A percentile compares a stretch with the other conserved stretches of the same genome.
These are phyloP conservation scores for Lumnitzera racemosa DNA, from an alignment of 345 rosid species.

Conservation along the genomic window DNA sequence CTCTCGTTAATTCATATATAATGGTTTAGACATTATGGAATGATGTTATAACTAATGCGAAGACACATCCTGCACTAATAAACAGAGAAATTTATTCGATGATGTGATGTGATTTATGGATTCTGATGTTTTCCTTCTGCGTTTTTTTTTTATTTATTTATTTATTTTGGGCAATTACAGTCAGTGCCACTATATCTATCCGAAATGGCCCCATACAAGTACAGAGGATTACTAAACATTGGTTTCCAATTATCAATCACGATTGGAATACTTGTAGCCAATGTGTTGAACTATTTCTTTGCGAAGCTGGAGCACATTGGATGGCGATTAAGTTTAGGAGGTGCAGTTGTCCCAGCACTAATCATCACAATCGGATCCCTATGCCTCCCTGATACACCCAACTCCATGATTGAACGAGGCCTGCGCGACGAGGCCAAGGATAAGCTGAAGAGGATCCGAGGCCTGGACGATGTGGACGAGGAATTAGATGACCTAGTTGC, in stretches of 20 bases:
- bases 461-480: conserved; percentile 61
- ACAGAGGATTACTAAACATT: conserved; percentile 83
- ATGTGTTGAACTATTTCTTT: conserved; percentile 78
- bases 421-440: conserved; percentile 45
- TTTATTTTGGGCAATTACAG: conserved; percentile 39
- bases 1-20: too few relatives aligned
- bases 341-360: conserved; percentile 95
- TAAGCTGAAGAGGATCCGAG: conserved; percentile 60
- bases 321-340: conserved; percentile 90
- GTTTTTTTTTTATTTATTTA: background rate
- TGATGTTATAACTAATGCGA: too few relatives aligned
- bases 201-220: conserved; percentile 97
- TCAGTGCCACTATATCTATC: conserved; percentile 93
- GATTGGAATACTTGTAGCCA: conserved; percentile 75
- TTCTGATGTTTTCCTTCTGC: background rate
- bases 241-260: conserved; percentile 94
- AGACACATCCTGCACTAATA: too few relatives aligned
- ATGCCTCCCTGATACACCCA: conserved; percentile 88
- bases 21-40: too few relatives aligned
- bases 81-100: too few relatives aligned
- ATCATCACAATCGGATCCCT: conserved; percentile 75
- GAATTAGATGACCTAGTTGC: conserved; percentile 66
- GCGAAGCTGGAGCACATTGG: conserved; percentile 74
- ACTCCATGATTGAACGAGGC: conserved; percentile 93
- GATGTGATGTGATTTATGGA: background rate